A percentile compares a stretch with the other conserved stretches of the same genome.
phyloP scores from a whole-genome alignment of 495 filamentous ascomycete species.

The Aspergillus kassunensis region DNA sequence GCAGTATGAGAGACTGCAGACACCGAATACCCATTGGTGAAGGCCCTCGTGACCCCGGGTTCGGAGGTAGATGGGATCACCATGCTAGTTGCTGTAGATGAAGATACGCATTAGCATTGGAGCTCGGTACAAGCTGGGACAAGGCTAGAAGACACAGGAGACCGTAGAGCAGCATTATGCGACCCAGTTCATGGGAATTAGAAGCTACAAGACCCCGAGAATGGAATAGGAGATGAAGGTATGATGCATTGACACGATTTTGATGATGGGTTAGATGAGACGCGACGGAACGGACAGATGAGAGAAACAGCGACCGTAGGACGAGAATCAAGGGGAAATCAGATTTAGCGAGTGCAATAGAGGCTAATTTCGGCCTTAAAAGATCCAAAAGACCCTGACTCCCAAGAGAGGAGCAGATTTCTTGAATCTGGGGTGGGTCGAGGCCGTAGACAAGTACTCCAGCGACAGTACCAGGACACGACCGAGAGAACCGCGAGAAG shows the following conservation, averaged over 20 bases:
- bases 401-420: slow-evolving; percentile 17
- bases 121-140: slow-evolving; percentile 24
- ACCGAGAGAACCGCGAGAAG: slow-evolving; percentile 16
- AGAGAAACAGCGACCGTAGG: slow-evolving; percentile 16
- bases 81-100: slow-evolving; percentile 46
- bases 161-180: slow-evolving; percentile 31
- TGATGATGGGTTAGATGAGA: slow-evolving; percentile 44
- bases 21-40: slow-evolving; percentile 48
- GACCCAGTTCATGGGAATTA: slow-evolving; percentile 28
- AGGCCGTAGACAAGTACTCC: slow-evolving; percentile 45
- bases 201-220: slow-evolving; percentile 23
- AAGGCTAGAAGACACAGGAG: slow-evolving; percentile 16
- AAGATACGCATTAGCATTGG: slow-evolving; percentile 46
- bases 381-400: slow-evolving; percentile 12
- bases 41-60: slow-evolving; percentile 35
- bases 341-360: slow-evolving; percentile 15
- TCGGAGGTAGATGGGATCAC: slow-evolving; percentile 49
- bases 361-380: slow-evolving; percentile 17
- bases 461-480: slow-evolving; percentile 33
- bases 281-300: slow-evolving; percentile 28
- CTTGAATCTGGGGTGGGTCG: slow-evolving; percentile 43
- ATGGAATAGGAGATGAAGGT: slow-evolving; percentile 29
- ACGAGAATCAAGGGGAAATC: slow-evolving; percentile 22
- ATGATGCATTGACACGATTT: slow-evolving; percentile 41
- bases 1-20: slow-evolving; percentile 35